Base-by-base conservation (phyloP, 148 eudicot species). In the Vaccinium macrocarpon region DNA sequence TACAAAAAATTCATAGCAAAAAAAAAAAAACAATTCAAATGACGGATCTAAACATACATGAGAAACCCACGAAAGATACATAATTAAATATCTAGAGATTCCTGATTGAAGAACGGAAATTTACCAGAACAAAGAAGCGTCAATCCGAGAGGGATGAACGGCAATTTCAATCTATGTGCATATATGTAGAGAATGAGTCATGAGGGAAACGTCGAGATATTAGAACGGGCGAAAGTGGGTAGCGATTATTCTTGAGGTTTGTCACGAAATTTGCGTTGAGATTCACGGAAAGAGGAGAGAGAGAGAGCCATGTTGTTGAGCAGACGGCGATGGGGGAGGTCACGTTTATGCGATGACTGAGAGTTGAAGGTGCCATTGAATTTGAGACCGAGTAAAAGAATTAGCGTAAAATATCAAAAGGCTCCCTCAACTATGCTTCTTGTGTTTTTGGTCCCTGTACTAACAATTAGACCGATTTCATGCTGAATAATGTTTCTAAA, bases 291-390 rank as follows among this genome's bases (percentile, higher is more conserved):
- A 56, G 25, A 61, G 35, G 46, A 79, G 68, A 32, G 27, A 32
- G 27, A 57, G 52, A 79, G 18, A 29, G 48, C 25, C 81, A 38
- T 18, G 68, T 32, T 15, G 35, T 29, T 4, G 4, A 18, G 51
- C 82, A 79, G 70, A 42, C 49, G 70, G 38, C 50, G 16, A 57
- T 32, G 32, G 61, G 15, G 81, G 51, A 6, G 72, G 38, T 77
- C 82, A 79, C 70, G 27, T 79, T 79, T 29, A 56, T 79, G 82
- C 70, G 68, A 79, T 66, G 72, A 66, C 18, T 57, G 71, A 42
- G 42, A 7, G 82, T 55, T 79, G 82, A 79, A 56, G 51, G 50
- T 79, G 82, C 82, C 25, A 78, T 14, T 27, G 61, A 78, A 29
- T 29, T 79, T 3, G 48, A 35, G 50, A 21, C 76, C 76, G 18